Evolutionary conservation across 176 grass and related monocot genomes (phyloP), one percentile per base, ranked within the genome.

Genomic region (Eragrostis nindensis): DNA sequence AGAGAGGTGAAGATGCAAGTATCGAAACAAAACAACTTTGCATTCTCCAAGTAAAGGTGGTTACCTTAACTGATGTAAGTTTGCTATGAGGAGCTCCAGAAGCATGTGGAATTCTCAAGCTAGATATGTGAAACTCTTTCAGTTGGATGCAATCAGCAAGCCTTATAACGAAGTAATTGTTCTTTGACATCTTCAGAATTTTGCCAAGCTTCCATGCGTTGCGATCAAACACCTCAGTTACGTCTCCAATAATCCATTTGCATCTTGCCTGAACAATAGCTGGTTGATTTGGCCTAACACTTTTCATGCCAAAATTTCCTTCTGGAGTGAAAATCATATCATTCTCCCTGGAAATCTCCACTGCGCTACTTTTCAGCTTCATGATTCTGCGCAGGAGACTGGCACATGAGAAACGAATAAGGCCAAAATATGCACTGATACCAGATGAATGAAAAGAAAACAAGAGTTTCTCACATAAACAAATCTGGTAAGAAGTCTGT

Each of bases 121-220:
- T 80, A 50, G 88, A 91, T 62, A 91, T 66, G 81, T 86, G 83
- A 71, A 88, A 86, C 78, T 91, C 86, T 81, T 87, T 94, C 49
- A 91, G 75, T 73, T 91, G 88, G 71, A 94, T 88, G 76, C 86
- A 88, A 19, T 85, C 88, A 44, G 77, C 72, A 40, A 90, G 83
- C 81, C 83, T 84, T 75, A 86, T 84, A 45, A 89, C 86, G 19
- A 91, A 82, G 68, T 72, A 80, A 24, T 77, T 56, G 38, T 86
- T 71, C 24, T 91, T 77, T n/a, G 91, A 68, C 77, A 91, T 82
- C 62, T 86, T 91, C 48, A 78, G 77, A 27, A 94, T 86, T 21
- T 94, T 94, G 12, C 88, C 92, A 66, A 91, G 69, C 71, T 76
- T 94, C 88, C 92, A 94, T 62, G 86, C 80, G 68, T 78, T 76